A percentile compares a stretch with the other conserved stretches of the same genome.
Evolutionary conservation across 192 early-diverging fungal genomes (phyloP).

Genomic region (Chytriomyces hyalinus): DNA sequence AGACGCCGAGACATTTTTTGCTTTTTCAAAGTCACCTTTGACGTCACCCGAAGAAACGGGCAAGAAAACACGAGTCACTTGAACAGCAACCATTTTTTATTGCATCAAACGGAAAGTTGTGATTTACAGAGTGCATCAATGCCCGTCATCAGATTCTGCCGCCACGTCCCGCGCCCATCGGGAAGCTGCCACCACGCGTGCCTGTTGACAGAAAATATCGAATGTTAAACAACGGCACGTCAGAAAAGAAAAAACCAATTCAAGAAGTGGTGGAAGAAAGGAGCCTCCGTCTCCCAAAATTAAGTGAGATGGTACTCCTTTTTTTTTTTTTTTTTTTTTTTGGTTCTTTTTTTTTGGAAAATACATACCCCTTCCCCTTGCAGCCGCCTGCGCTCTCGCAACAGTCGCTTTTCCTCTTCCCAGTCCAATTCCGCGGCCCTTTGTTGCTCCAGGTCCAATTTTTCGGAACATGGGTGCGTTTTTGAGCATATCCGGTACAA

Average conservation of each 20-base stretch:
- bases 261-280: not conserved
- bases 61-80: too few relatives aligned
- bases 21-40: too few relatives aligned
- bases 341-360: too few relatives aligned
- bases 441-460: slow-evolving; percentile 78
- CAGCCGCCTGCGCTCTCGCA: slow-evolving; percentile 71
- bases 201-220: too few relatives aligned
- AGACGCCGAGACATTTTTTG: too few relatives aligned
- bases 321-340: too few relatives aligned
- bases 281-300: too few relatives aligned
- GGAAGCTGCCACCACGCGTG: slow-evolving; percentile 24
- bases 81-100: too few relatives aligned
- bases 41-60: too few relatives aligned
- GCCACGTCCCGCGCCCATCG: slow-evolving; percentile 28
- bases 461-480: slow-evolving; percentile 99
- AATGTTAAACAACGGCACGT: not conserved
- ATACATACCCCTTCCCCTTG: slow-evolving; percentile 24
- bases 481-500: slow-evolving; percentile 99
- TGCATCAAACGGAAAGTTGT: too few relatives aligned
- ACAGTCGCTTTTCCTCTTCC: slow-evolving; percentile 85
- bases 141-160: slow-evolving; percentile 26
- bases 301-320: too few relatives aligned
- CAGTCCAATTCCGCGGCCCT: slow-evolving; percentile 82
- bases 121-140: too few relatives aligned
- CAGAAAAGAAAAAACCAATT: not conserved